Base-by-base conservation (phyloP, 1,284 basidiomycete genomes). In the Ceratobasidium sp. region DNA sequence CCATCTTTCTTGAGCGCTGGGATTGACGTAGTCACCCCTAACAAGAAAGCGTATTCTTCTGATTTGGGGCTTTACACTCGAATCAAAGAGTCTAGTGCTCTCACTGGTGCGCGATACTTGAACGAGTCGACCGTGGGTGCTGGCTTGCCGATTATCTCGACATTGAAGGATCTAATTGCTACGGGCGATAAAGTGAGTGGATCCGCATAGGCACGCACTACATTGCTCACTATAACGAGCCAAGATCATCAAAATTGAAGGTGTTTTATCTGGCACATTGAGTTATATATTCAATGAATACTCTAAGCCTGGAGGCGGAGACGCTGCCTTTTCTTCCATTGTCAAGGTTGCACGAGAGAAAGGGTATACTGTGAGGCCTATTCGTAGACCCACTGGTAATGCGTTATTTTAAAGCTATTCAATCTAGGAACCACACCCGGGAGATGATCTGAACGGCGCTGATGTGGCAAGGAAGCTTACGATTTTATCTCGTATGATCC, bases 231-330 rank as follows among this genome's bases (percentile, higher is more conserved):
- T 21, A 48, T 30, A 2, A n/a, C 26, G 26, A 46, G 21, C 5
- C 18, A 74, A 93, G 92, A 82, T 93, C 74, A 82, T 83, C 74
- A 92, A 90, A 82, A 91, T 93, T 75, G 92, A 93, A 80, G 92
- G 92, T 46, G 94, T 97, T 48, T 91, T 97, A 81, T 95, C 92
- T 8, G 97, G 97, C 2, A 99, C 97, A 0, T 89, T 99, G 84
- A 94, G 92, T 79, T 99, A 99, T 84, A 98, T 99, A 82, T 99
- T 99, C 86, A 99, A 99, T 83, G 91, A 96, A 76, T 99, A 96
- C 80, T 94, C 92, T 3, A 88, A 86, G 0, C 87, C 87, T 0
- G 82, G 82, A 26, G 81, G 84, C 28, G 85, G 83, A 55, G 88
- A 89, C 0, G 88, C 89, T 0, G 82, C 83, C 45, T 98, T 99